Evolutionary conservation across 768 basidiomycete genomes (phyloP), one percentile per base, ranked within the genome.

Genomic region (Mycena rosella): DNA sequence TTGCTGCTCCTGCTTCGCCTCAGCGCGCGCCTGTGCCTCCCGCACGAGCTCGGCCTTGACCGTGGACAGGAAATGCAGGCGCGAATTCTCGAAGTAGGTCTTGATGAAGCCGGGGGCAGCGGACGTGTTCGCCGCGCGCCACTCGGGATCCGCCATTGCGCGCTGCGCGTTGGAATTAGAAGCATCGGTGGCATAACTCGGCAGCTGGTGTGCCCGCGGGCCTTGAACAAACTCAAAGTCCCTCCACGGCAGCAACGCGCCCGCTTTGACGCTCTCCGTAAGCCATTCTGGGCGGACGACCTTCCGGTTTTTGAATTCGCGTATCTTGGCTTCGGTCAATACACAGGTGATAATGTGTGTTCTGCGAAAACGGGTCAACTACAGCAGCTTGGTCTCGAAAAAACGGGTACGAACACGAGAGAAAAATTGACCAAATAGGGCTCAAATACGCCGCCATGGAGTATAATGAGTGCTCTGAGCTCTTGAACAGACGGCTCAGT

Each of bases 281-380:
- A 99, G 84, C 98, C 98, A 99, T 63, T 91, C 90, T 0, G 96
- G 95, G 51, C 83, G 84, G 42, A 92, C 96, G 18, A 99, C 92
- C 76, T 96, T 98, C 91, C 97, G 93, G 45, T 91, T 78, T 77
- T 91, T 87, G 78, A 96, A 98, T 73, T 97, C 96, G 24, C 87
- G 88, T 48, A 95, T 86, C 79, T 99, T 99, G 45, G 90, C 89
- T 0, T 95, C 91, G 0, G 97, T 98, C 48, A 99, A 86, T 34
- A 94, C 92, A 70, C 91, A 92, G 5, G 98, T 97, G 55, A 99
- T 83, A 72, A 99, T 91, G 76, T 98, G 96, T 0, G 96, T 97
- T 32, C 94, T 95, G 73, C 13, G 57, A 13, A 10, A 27, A 32
- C 32, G 36, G 18, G 26, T 53, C 2, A 52, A 27, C 32, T 17